Base-by-base conservation (phyloP, 345 rosid genomes). In the Populus davidiana region DNA sequence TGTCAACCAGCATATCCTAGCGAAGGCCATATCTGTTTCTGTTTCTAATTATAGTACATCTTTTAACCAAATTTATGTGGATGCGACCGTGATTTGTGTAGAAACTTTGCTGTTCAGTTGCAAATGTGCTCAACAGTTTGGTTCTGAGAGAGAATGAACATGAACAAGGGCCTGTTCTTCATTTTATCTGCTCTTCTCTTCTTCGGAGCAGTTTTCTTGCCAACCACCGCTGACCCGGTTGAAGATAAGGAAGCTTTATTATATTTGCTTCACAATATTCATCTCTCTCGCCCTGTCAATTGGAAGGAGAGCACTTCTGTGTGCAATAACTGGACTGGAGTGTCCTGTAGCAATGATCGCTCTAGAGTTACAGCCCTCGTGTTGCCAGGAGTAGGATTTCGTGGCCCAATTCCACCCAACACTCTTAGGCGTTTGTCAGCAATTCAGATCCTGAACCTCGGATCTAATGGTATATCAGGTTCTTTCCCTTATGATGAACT, bases 201-300 rank as follows among this genome's bases (percentile, higher is more conserved):
- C 67, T 10, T 83, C 29, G 93, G 86, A 78, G 78, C 75, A 65
- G 68, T 85, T 78, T 73, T 79, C 65, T 73, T 83, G 12, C 78
- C 81, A 44, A 73, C 78, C 75, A 12, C 72, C 65, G 88, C 86
- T 8, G 88, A 85, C 49, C 84, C 82, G 65, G 77, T 69, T 56
- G 81, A 76, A 50, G 89, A 87, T 39, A 87, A 82, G 69, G 80
- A 61, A 69, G 89, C 87, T 65, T 65, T 87, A 64, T 83, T 87
- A 1, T 82, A 83, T 78, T 87, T 84, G 23, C 74, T 77, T 49
- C 56, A 62, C 47, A 16, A 43, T 18, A 69, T 86, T 29, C 82
- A 74, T 11, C 85, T 74, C 29, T 74, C 83, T 2, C 81, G 65
- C 18, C 1, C 69, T 8, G 81, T 84, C 69, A 82, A 76, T 67